phyloP scores from a whole-genome alignment of 163 green algal species.

The Chlamydomonas reinhardtii region DNA sequence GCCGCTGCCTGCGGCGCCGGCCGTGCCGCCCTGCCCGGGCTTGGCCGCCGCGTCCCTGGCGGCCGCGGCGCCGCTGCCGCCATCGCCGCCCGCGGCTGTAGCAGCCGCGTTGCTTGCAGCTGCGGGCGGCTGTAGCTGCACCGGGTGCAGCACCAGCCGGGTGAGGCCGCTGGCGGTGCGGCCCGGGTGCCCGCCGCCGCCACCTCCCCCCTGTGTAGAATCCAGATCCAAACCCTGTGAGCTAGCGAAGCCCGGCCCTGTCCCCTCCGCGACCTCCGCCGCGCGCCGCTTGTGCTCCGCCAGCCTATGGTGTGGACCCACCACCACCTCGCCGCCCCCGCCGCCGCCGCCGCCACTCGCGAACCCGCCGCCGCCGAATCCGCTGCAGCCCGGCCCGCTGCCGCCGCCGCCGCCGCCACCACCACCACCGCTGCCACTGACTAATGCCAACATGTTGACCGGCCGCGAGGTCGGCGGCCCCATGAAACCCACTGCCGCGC shows the following conservation, averaged over 20 bases:
- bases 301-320: slow-evolving; percentile 30
- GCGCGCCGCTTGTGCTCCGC: slow-evolving; percentile 19
- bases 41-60: slow-evolving; percentile 42
- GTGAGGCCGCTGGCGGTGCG: slow-evolving; percentile 56
- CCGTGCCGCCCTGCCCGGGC: not conserved
- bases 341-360: not conserved
- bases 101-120: too few species aligned
- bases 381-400: not conserved
- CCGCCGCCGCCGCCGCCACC: not conserved
- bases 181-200: not conserved
- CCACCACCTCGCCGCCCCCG: not conserved
- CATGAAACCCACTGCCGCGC: not conserved
- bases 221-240: not conserved
- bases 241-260: not conserved
- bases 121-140: too few species aligned
- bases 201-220: not conserved
- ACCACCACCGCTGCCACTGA: not conserved
- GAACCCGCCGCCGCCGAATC: not conserved
- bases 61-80: not conserved
- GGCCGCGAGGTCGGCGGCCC: not conserved
- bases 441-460: slow-evolving; percentile 13
- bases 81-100: not conserved
- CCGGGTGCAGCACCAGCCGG: slow-evolving; percentile 60
- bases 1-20: not conserved
- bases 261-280: not conserved